These are phyloP conservation scores for Fistulina hepatica DNA, from an alignment of 1,284 basidiomycete genomes.

Conservation along the genomic window DNA sequence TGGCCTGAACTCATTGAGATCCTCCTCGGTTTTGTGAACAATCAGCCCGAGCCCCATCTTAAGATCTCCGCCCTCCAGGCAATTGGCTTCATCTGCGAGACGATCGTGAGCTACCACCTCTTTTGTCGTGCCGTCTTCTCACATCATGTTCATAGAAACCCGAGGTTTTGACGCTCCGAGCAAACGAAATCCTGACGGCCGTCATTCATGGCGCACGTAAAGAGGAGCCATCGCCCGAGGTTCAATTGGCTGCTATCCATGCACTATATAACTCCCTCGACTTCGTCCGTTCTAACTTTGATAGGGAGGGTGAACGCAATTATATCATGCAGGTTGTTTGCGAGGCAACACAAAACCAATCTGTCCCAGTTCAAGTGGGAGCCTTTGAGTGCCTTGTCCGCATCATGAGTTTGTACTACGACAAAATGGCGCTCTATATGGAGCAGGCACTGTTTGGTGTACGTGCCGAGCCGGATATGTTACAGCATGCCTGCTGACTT, in stretches of 20 bases:
- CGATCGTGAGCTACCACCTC: slow-evolving; percentile 55
- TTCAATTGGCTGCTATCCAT: slow-evolving; percentile 91
- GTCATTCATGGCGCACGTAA: slow-evolving; percentile 97
- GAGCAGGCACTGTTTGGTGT: slow-evolving; percentile 97
- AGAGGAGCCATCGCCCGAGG: slow-evolving; percentile 88
- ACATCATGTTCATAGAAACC: slow-evolving; percentile 55
- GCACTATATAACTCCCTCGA: slow-evolving; percentile 95
- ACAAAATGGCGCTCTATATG: slow-evolving; percentile 99
- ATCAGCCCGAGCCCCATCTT: slow-evolving; percentile 64
- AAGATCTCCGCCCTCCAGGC: slow-evolving; percentile 88
- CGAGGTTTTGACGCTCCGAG: slow-evolving; percentile 78
- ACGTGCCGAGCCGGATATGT: slow-evolving; percentile 20
- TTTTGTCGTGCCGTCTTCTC: slow-evolving; percentile 8
- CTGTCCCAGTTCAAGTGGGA: slow-evolving; percentile 77
- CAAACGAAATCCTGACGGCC: slow-evolving; percentile 97
- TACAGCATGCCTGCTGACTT: slow-evolving; percentile 16
- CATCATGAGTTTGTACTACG: slow-evolving; percentile 98
- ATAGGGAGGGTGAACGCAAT: slow-evolving; percentile 97
- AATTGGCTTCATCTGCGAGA: slow-evolving; percentile 96
- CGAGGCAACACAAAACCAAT: slow-evolving; percentile 86
- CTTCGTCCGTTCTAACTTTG: slow-evolving; percentile 97
- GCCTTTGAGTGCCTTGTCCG: slow-evolving; percentile 94
- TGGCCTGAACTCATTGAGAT: slow-evolving; percentile 90
- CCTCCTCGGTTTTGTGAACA: slow-evolving; percentile 81
- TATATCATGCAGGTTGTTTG: slow-evolving; percentile 99